phyloP scores from a whole-genome alignment of 2,329 filamentous ascomycete genomes.

The Clathrospora elynae region DNA sequence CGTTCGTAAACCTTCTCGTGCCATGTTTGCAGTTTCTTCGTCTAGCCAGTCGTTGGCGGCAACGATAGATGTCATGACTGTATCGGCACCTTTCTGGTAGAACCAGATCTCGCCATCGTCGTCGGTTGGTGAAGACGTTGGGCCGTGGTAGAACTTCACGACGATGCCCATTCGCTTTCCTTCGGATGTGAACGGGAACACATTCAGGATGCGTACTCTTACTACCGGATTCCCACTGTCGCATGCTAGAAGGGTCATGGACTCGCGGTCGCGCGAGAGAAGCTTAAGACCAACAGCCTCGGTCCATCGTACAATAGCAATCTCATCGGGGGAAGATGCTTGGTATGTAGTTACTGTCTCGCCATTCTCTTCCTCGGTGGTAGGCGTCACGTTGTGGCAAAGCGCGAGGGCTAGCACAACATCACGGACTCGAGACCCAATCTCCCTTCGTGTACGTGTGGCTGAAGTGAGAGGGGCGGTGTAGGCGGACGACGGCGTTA shows the following conservation, averaged over 20 bases:
- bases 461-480: slow-evolving; percentile 65
- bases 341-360: slow-evolving; percentile 83
- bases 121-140: slow-evolving; percentile 50
- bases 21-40: slow-evolving; percentile 99
- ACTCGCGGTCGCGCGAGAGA: slow-evolving; percentile 81
- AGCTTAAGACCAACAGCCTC: slow-evolving; percentile 88
- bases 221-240: slow-evolving; percentile 76
- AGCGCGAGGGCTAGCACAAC: slow-evolving; percentile 89
- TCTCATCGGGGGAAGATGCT: slow-evolving; percentile 96
- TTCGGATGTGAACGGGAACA: slow-evolving; percentile 97
- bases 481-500: slow-evolving; percentile 76
- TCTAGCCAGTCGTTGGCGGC: slow-evolving; percentile 97
- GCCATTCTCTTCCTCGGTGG: slow-evolving; percentile 80
- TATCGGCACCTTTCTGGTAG: slow-evolving; percentile 97
- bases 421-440: slow-evolving; percentile 89
- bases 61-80: slow-evolving; percentile 96
- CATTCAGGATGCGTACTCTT: slow-evolving; percentile 83
- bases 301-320: slow-evolving; percentile 95
- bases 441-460: slow-evolving; percentile 88
- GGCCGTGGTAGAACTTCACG: slow-evolving; percentile 71
- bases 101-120: slow-evolving; percentile 88
- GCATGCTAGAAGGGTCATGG: slow-evolving; percentile 79
- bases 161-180: slow-evolving; percentile 98
- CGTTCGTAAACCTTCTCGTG: slow-evolving; percentile 90
- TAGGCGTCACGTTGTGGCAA: slow-evolving; percentile 97